A percentile compares a stretch with the other conserved stretches of the same genome.
These are phyloP conservation scores for Boletellus ananas DNA, from an alignment of 768 basidiomycete genomes.

Conservation along the genomic window DNA sequence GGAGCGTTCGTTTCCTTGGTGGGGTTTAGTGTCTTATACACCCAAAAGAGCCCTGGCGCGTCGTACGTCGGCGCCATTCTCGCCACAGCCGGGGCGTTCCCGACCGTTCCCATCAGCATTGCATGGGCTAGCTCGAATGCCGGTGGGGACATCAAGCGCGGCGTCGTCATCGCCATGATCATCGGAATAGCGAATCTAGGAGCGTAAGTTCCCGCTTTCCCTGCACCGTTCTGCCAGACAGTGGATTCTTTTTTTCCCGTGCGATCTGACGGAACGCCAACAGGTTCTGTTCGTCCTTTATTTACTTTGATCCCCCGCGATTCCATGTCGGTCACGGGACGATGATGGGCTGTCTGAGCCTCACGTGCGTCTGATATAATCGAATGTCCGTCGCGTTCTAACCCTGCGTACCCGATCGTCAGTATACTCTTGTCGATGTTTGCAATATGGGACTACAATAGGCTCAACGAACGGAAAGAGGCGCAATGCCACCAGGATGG, in stretches of 20 bases:
- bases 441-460: neutral
- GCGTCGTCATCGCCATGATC: constrained; percentile 1
- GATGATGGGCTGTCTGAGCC: neutral
- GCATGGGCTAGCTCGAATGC: neutral
- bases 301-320: neutral
- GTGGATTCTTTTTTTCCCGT: neutral
- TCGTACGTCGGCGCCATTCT: neutral
- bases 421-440: neutral
- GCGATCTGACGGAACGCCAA: neutral
- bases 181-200: neutral
- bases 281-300: neutral
- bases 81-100: neutral
- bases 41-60: neutral
- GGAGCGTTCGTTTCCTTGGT: neutral
- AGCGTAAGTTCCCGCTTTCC: neutral
- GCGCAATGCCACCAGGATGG: neutral
- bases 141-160: neutral
- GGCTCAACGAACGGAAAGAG: neutral
- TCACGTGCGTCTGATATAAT: neutral
- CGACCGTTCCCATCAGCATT: neutral
- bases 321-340: neutral
- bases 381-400: neutral
- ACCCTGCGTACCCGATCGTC: too few relatives aligned
- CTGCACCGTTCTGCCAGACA: too few relatives aligned
- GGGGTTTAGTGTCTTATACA: neutral